Conservation (phyloP, 805 yeast species). For the Groenewaldozyma salmanticensis region DNA sequence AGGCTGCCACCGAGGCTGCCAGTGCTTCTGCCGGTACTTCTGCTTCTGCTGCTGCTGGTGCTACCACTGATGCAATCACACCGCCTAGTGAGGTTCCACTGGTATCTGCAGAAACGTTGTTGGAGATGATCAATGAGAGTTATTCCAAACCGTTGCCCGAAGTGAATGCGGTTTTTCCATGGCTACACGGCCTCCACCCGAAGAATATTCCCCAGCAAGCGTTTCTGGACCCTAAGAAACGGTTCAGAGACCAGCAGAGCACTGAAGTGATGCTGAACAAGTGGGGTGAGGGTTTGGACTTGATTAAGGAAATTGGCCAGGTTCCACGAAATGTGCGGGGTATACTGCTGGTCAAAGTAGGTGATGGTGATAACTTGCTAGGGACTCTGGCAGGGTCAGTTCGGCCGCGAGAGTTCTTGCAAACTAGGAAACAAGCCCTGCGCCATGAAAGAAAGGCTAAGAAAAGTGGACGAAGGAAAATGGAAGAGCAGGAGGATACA, state of each 20-base stretch:
- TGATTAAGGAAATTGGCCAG: background rate
- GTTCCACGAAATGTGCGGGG: slow-evolving; percentile 15
- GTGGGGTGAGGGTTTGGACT: background rate
- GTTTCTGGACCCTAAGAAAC: slow-evolving; percentile 28
- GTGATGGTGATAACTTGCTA: slow-evolving; percentile 10
- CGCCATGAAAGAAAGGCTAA: background rate
- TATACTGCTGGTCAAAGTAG: slow-evolving; percentile 21
- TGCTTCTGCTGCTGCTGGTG: no score
- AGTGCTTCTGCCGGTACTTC: no score
- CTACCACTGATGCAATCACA: no score
- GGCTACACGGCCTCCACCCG: slow-evolving; percentile 74
- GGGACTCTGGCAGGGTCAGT: slow-evolving; percentile 21
- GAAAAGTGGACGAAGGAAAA: background rate
- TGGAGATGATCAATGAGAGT: slow-evolving; percentile 19
- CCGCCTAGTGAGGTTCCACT: no score
- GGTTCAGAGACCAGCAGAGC: slow-evolving; percentile 16
- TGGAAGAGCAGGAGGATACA: background rate
- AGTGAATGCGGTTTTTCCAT: slow-evolving; percentile 68
- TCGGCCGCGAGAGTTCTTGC: slow-evolving; percentile 16
- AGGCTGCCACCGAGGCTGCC: no score
- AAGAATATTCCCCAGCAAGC: slow-evolving; percentile 45
- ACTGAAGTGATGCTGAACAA: background rate
- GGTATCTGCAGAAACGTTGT: slow-evolving; percentile 12
- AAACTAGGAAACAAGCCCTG: background rate
- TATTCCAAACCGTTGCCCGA: slow-evolving; percentile 42